Conservation (phyloP, 805 yeast species). For the Scheffersomyces amazonensis region DNA sequence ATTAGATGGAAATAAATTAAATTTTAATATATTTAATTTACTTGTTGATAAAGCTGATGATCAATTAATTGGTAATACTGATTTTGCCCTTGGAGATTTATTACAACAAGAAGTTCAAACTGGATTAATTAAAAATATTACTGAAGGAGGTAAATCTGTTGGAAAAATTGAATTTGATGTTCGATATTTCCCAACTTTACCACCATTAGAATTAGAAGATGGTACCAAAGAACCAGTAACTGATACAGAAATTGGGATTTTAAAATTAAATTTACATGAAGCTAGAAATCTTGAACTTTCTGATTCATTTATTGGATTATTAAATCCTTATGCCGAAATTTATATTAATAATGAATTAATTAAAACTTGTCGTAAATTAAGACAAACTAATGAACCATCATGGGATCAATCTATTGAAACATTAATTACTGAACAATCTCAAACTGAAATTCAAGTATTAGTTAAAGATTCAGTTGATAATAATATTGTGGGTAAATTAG, state of each 20-base stretch:
- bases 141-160: slow-evolving; percentile 50
- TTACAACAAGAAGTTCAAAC: slow-evolving; percentile 50
- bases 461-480: slow-evolving; percentile 62
- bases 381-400: slow-evolving; percentile 68
- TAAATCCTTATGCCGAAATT: slow-evolving; percentile 69
- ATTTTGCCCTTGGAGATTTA: slow-evolving; percentile 56
- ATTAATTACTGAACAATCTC: slow-evolving; percentile 58
- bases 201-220: slow-evolving; percentile 43
- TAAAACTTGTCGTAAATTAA: slow-evolving; percentile 59
- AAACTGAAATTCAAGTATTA: slow-evolving; percentile 51
- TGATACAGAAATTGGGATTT: slow-evolving; percentile 71
- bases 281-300: slow-evolving; percentile 57
- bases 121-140: slow-evolving; percentile 42
- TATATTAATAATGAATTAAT: slow-evolving; percentile 54
- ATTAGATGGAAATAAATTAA: slow-evolving; percentile 53
- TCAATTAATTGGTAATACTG: slow-evolving; percentile 43
- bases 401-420: slow-evolving; percentile 66
- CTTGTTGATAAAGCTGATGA: slow-evolving; percentile 53
- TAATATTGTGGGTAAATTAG: slow-evolving; percentile 51
- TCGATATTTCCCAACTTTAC: slow-evolving; percentile 47
- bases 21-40: slow-evolving; percentile 54
- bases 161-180: slow-evolving; percentile 61
- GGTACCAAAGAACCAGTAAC: slow-evolving; percentile 49
- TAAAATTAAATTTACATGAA: slow-evolving; percentile 59
- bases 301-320: slow-evolving; percentile 47